Conservation (phyloP, 805 yeast genomes). For the Metschnikowia baotianmanensis region DNA sequence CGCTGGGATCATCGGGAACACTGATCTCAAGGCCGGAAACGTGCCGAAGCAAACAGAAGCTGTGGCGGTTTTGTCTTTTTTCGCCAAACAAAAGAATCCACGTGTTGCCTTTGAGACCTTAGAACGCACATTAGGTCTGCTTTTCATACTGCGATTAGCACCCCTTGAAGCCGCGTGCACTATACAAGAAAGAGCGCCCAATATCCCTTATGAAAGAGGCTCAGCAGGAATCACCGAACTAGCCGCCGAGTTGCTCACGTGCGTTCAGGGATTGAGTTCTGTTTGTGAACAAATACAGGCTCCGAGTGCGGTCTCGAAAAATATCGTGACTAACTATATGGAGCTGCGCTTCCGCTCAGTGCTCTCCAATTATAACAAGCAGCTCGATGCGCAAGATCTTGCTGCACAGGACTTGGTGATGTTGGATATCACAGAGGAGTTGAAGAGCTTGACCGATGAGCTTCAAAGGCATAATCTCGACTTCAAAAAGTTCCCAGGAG, state of each 20-base stretch:
- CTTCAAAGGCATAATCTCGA: constrained; percentile 15
- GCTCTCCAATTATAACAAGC: constrained; percentile 9
- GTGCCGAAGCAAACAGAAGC: constrained; percentile 13
- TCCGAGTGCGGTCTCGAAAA: constrained; percentile 11
- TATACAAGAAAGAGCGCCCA: constrained; percentile 31
- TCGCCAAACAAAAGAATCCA: constrained; percentile 11
- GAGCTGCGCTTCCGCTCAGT: constrained; percentile 14
- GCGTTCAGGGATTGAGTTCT: constrained; percentile 30
- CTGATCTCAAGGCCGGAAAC: constrained; percentile 7
- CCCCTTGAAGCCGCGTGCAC: constrained; percentile 46
- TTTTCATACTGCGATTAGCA: constrained; percentile 8
- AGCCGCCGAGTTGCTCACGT: constrained; percentile 49
- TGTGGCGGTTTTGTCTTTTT: constrained; percentile 12
- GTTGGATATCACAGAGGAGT: constrained; percentile 47
- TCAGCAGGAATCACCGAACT: constrained; percentile 56
- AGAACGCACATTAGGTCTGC: constrained; percentile 13
- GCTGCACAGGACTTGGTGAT: constrained; percentile 27
- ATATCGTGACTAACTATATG: constrained; percentile 15
- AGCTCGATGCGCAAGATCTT: constrained; percentile 12
- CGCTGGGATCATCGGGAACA: constrained; percentile 21
- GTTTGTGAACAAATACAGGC: constrained; percentile 16
- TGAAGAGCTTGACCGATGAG: constrained; percentile 23
- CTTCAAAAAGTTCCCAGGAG: constrained; percentile 12
- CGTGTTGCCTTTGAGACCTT: constrained; percentile 16
- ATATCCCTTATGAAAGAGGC: constrained; percentile 57